phyloP scores from a whole-genome alignment of 2,329 filamentous ascomycete genomes.

The Ophiostoma tasmaniense region DNA sequence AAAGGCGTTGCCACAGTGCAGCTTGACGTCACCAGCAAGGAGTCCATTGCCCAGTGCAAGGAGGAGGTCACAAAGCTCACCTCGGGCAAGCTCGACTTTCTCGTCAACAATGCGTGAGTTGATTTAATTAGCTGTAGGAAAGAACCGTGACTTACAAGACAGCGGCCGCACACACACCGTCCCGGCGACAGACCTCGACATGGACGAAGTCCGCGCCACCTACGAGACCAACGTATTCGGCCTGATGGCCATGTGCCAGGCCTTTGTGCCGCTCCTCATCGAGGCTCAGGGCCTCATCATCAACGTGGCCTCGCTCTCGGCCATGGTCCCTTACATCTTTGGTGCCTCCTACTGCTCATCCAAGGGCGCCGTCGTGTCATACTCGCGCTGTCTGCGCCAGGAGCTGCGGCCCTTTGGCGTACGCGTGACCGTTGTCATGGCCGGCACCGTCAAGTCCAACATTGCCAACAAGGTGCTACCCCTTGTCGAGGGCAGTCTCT shows the following conservation, averaged over 20 bases:
- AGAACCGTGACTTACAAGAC: neutral
- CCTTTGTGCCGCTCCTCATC: constrained; percentile 43
- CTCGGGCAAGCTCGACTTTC: constrained; percentile 46
- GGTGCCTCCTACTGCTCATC: constrained; percentile 46
- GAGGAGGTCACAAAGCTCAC: constrained; percentile 40
- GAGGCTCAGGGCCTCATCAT: constrained; percentile 43
- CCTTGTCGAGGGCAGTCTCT: constrained; percentile 40
- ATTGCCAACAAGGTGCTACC: constrained; percentile 34
- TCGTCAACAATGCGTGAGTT: constrained; percentile 51
- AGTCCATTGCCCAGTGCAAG: constrained; percentile 43
- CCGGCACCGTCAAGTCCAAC: constrained; percentile 45
- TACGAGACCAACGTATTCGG: constrained; percentile 52
- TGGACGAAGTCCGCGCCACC: constrained; percentile 44
- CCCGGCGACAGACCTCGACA: constrained; percentile 43
- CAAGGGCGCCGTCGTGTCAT: constrained; percentile 46
- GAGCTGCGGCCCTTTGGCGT: constrained; percentile 47
- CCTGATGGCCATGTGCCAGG: constrained; percentile 46
- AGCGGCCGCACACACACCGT: constrained; percentile 45
- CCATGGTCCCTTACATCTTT: constrained; percentile 45
- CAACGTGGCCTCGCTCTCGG: constrained; percentile 46
- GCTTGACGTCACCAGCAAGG: constrained; percentile 45
- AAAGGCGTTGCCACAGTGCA: constrained; percentile 41
- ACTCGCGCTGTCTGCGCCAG: constrained; percentile 45
- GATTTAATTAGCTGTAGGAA: too few species aligned
- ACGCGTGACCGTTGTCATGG: constrained; percentile 49